A percentile compares a stretch with the other conserved stretches of the same genome.
These are phyloP conservation scores for Pseudocercospora crystallina DNA, from an alignment of 2,329 filamentous ascomycete genomes.

Conservation along the genomic window DNA sequence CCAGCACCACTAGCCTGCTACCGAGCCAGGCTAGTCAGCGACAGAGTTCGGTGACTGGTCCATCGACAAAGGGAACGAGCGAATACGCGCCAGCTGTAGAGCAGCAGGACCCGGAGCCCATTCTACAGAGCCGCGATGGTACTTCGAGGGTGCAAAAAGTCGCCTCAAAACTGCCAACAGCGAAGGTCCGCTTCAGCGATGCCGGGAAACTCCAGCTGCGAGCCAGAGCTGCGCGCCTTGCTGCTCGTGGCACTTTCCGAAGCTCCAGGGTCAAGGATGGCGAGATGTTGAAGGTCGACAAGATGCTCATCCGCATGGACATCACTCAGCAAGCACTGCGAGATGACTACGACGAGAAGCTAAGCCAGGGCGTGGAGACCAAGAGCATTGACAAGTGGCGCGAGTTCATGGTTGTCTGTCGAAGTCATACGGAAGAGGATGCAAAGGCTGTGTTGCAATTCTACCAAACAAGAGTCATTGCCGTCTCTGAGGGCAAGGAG, in stretches of 20 bases:
- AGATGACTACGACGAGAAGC: conserved; percentile 64
- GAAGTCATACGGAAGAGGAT: conserved; percentile 56
- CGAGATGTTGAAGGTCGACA: conserved; percentile 66
- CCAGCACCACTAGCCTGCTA: conserved; percentile 31
- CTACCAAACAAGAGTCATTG: conserved; percentile 53
- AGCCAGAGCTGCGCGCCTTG: conserved; percentile 31
- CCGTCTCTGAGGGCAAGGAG: conserved; percentile 49
- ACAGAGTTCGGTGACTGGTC: conserved; percentile 10
- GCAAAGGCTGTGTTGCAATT: conserved; percentile 40
- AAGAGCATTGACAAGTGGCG: conserved; percentile 63
- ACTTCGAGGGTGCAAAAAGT: conserved; percentile 17
- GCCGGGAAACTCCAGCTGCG: conserved; percentile 33
- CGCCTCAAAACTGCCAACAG: conserved; percentile 16
- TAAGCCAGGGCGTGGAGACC: conserved; percentile 59
- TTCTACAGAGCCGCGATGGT: conserved; percentile 10
- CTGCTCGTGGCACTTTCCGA: conserved; percentile 27
- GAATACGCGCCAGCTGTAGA: conserved; percentile 8
- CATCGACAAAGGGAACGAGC: conserved; percentile 4
- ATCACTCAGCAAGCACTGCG: conserved; percentile 50
- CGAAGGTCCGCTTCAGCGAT: conserved; percentile 32
- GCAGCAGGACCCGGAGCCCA: conserved; percentile 11
- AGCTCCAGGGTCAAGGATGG: conserved; percentile 51
- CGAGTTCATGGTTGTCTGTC: conserved; percentile 63
- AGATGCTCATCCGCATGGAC: conserved; percentile 66
- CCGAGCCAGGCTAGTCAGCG: conserved; percentile 22